phyloP scores from a whole-genome alignment of 169 alveolate species.

The Cryptosporidium parvum region DNA sequence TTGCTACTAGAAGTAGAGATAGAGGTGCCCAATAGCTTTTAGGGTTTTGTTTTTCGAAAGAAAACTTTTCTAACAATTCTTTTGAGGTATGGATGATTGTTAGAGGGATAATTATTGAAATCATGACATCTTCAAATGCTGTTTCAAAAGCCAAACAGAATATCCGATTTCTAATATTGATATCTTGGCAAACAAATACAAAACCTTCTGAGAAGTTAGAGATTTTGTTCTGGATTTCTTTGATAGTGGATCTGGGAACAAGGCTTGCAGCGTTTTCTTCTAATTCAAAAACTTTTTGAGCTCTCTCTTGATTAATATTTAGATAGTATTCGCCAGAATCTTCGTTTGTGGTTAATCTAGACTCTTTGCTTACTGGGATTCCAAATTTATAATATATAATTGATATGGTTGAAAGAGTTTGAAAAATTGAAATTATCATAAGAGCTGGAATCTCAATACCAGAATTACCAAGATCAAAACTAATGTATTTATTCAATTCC shows the following conservation, averaged over 20 bases:
- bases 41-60: background rate
- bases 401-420: constrained; percentile 25
- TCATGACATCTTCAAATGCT: constrained; percentile 80
- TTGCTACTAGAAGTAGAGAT: constrained; percentile 16
- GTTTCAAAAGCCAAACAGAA: constrained; percentile 79
- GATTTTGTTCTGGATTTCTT: constrained; percentile 7
- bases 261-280: background rate
- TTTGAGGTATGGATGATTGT: constrained; percentile 16
- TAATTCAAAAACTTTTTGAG: constrained; percentile 4
- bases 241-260: background rate
- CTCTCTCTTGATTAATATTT: constrained; percentile 12
- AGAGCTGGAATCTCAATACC: constrained; percentile 33
- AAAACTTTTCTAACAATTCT: background rate
- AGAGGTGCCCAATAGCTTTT: constrained; percentile 7
- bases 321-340: constrained; percentile 1
- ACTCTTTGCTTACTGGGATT: constrained; percentile 9
- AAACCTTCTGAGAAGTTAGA: constrained; percentile 1
- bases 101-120: constrained; percentile 78
- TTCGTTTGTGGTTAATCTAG: background rate
- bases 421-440: constrained; percentile 8
- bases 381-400: constrained; percentile 30
- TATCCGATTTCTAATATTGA: constrained; percentile 31
- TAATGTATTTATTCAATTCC: background rate
- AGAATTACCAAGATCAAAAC: background rate
- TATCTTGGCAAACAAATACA: background rate